A percentile compares a stretch with the other conserved stretches of the same genome.
Conservation (phyloP, 495 filamentous ascomycete species). For the Penicillium crystallinum region DNA sequence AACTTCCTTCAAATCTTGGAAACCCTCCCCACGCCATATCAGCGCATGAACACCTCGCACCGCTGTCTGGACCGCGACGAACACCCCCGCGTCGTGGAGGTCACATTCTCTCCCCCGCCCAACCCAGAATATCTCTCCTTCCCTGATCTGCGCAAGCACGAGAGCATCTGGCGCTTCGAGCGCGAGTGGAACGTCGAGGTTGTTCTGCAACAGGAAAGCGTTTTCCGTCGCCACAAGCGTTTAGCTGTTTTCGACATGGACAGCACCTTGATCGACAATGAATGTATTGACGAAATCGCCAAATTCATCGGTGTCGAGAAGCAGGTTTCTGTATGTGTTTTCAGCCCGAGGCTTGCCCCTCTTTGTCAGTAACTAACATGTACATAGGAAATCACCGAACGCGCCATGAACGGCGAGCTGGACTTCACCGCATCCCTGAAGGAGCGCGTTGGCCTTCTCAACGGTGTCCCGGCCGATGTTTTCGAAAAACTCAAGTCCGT, state of each 20-base stretch:
- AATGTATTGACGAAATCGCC: constrained; percentile 94
- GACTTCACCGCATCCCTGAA: constrained; percentile 81
- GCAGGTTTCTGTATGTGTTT: constrained; percentile 50
- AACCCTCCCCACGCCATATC: constrained; percentile 57
- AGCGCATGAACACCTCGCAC: constrained; percentile 59
- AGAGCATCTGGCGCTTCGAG: constrained; percentile 77
- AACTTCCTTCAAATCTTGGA: constrained; percentile 75
- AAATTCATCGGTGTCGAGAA: constrained; percentile 68
- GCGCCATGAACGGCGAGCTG: constrained; percentile 95
- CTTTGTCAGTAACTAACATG: background rate
- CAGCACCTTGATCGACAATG: constrained; percentile 89
- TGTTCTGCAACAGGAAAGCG: constrained; percentile 61
- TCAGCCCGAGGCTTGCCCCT: background rate
- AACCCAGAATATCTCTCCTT: constrained; percentile 64
- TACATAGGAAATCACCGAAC: constrained; percentile 67
- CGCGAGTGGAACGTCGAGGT: constrained; percentile 84
- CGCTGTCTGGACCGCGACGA: constrained; percentile 60
- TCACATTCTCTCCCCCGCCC: constrained; percentile 63
- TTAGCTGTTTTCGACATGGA: constrained; percentile 98
- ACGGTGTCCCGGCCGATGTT: constrained; percentile 70
- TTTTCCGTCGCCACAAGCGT: constrained; percentile 71
- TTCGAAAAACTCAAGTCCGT: constrained; percentile 69
- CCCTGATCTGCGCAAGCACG: constrained; percentile 66
- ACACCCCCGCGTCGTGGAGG: constrained; percentile 63
- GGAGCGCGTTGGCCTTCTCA: constrained; percentile 72